phyloP scores from a whole-genome alignment of 2,329 filamentous ascomycete species.

The Phialophora chinensis region DNA sequence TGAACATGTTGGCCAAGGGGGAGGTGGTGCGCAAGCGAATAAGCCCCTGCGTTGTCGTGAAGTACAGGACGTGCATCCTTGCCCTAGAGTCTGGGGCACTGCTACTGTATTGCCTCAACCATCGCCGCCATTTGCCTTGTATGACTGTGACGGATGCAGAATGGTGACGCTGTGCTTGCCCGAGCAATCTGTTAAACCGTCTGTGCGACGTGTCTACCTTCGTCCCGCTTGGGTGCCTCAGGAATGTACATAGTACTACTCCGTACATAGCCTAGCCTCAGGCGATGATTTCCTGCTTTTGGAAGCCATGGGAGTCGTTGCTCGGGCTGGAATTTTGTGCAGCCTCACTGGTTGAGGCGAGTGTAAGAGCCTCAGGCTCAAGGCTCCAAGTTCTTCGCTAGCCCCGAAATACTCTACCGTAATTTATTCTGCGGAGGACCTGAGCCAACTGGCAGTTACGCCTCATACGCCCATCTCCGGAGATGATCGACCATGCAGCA shows the following conservation, averaged over 20 bases:
- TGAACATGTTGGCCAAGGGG: not conserved
- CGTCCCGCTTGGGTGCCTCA: conserved; percentile 12
- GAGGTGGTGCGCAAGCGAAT: conserved; percentile 2
- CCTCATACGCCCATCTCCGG: not conserved
- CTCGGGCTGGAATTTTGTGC: not conserved
- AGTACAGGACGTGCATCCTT: not conserved
- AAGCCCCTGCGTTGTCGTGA: conserved; percentile 4
- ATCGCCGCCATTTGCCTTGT: conserved; percentile 25
- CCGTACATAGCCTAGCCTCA: not conserved
- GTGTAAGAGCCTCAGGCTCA: conserved; percentile 1
- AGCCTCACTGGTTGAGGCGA: not conserved
- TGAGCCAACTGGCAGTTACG: not conserved
- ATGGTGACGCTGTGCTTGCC: conserved; percentile 8
- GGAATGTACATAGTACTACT: not conserved
- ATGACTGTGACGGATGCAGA: conserved; percentile 3
- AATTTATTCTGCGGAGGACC: not conserved
- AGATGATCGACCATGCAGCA: conserved; percentile 3
- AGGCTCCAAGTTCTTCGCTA: not conserved
- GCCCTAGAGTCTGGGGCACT: not conserved
- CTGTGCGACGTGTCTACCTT: conserved; percentile 8
- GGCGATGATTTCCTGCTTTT: not conserved
- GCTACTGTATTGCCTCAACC: conserved; percentile 16
- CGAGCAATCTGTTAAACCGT: not conserved
- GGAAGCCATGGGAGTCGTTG: not conserved
- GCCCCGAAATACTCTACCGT: not conserved